Evolutionary conservation across 352 stramenopile genomes (phyloP).

Genomic region (Globisporangium barbulae): DNA sequence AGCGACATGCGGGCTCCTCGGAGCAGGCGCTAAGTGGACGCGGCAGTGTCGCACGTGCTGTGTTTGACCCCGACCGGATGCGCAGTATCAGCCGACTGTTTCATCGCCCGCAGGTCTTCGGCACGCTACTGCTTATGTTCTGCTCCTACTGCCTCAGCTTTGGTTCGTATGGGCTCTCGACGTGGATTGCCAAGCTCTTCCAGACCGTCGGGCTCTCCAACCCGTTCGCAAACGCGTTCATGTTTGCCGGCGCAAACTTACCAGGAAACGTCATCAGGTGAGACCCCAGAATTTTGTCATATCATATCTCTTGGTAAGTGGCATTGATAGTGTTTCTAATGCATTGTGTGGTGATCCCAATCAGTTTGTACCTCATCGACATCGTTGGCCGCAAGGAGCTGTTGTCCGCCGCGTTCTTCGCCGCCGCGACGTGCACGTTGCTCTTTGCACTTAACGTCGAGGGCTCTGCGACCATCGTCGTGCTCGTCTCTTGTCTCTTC

Average conservation of each 20-base stretch:
- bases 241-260: slow-evolving; percentile 90
- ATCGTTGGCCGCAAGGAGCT: slow-evolving; percentile 66
- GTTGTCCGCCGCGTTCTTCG: slow-evolving; percentile 61
- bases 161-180: slow-evolving; percentile 90
- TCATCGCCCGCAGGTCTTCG: slow-evolving; percentile 28
- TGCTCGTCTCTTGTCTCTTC: slow-evolving; percentile 88
- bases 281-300: not conserved
- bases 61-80: slow-evolving; percentile 66
- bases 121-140: slow-evolving; percentile 65
- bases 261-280: slow-evolving; percentile 89
- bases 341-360: not conserved
- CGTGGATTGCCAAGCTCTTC: slow-evolving; percentile 95
- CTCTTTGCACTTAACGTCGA: slow-evolving; percentile 80
- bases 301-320: not conserved
- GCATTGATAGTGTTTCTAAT: not conserved
- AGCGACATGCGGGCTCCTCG: not conserved
- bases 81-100: slow-evolving; percentile 50
- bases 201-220: slow-evolving; percentile 82
- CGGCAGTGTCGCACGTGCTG: slow-evolving; percentile 52
- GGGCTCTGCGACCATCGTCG: slow-evolving; percentile 66
- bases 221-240: slow-evolving; percentile 90
- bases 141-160: slow-evolving; percentile 79
- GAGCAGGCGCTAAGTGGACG: slow-evolving; percentile 16
- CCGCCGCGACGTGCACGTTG: slow-evolving; percentile 58
- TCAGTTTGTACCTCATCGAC: slow-evolving; percentile 68